These are phyloP conservation scores for Beauveria sp. DNA, from an alignment of 2,329 filamentous ascomycete species.

Conservation along the genomic window DNA sequence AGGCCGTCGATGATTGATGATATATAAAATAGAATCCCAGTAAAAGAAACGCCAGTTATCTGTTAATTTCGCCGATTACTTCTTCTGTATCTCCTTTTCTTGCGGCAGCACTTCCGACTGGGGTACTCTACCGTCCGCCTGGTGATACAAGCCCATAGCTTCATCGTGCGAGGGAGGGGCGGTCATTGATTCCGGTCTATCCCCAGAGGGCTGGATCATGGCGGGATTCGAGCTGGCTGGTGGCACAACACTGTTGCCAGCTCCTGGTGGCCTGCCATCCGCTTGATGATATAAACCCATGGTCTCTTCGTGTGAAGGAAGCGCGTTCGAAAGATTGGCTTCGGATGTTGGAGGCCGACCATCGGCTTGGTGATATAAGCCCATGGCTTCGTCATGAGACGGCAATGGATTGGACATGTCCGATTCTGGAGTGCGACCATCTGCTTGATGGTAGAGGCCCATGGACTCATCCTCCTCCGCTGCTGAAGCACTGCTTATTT, in stretches of 20 bases:
- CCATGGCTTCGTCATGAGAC: slow-evolving; percentile 22
- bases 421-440: slow-evolving; percentile 15
- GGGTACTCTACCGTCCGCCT: slow-evolving; percentile 21
- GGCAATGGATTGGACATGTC: slow-evolving; percentile 9
- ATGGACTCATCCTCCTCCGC: slow-evolving; percentile 19
- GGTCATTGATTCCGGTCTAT: neutral
- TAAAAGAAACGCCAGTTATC: neutral
- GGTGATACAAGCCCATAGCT: slow-evolving; percentile 24
- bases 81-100: slow-evolving; percentile 17
- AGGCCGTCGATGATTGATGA: neutral
- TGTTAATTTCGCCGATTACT: neutral
- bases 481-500: slow-evolving; percentile 8
- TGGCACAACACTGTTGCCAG: neutral
- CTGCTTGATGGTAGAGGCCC: slow-evolving; percentile 25
- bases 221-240: neutral
- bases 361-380: slow-evolving; percentile 25
- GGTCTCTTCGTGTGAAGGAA: slow-evolving; percentile 20
- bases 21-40: neutral
- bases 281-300: slow-evolving; percentile 26
- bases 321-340: neutral
- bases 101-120: slow-evolving; percentile 14
- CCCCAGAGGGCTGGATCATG: neutral
- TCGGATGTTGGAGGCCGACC: slow-evolving; percentile 14
- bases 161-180: slow-evolving; percentile 21
- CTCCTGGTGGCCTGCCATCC: slow-evolving; percentile 16